Evolutionary conservation across 2,329 filamentous ascomycete species (phyloP).

Genomic region (Botrytis hyacinthi): DNA sequence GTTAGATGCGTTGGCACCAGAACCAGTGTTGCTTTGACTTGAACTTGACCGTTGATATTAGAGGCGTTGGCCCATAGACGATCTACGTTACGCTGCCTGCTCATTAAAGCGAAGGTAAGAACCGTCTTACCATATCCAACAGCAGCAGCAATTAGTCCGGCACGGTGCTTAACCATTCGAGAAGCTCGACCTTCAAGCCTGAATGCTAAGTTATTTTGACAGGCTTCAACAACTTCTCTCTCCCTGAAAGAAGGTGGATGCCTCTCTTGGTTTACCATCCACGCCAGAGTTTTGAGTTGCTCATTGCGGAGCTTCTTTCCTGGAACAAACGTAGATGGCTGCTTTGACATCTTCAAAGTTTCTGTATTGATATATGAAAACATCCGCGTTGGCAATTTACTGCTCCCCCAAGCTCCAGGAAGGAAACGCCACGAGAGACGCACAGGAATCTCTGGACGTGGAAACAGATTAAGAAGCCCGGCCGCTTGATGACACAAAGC

Average conservation of each 20-base stretch:
- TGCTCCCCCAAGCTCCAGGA: slow-evolving; percentile 44
- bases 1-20: slow-evolving; percentile 55
- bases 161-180: slow-evolving; percentile 45
- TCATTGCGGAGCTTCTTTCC: slow-evolving; percentile 45
- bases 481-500: slow-evolving; percentile 46
- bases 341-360: slow-evolving; percentile 19
- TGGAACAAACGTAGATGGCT: slow-evolving; percentile 39
- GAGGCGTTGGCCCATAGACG: background rate
- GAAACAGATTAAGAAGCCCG: slow-evolving; percentile 21
- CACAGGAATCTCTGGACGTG: slow-evolving; percentile 22
- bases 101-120: slow-evolving; percentile 40
- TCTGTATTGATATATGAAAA: slow-evolving; percentile 20
- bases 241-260: slow-evolving; percentile 50
- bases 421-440: slow-evolving; percentile 47
- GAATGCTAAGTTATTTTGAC: slow-evolving; percentile 52
- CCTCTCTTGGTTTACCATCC: slow-evolving; percentile 59
- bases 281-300: slow-evolving; percentile 54
- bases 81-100: background rate
- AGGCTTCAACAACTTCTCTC: slow-evolving; percentile 56
- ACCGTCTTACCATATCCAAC: slow-evolving; percentile 68
- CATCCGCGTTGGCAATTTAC: slow-evolving; percentile 22
- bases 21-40: slow-evolving; percentile 57
- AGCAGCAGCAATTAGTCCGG: slow-evolving; percentile 62
- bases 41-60: slow-evolving; percentile 24
- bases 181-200: slow-evolving; percentile 54